phyloP scores from a whole-genome alignment of 2,329 filamentous ascomycete genomes.

The Curvularia verruculosa region DNA sequence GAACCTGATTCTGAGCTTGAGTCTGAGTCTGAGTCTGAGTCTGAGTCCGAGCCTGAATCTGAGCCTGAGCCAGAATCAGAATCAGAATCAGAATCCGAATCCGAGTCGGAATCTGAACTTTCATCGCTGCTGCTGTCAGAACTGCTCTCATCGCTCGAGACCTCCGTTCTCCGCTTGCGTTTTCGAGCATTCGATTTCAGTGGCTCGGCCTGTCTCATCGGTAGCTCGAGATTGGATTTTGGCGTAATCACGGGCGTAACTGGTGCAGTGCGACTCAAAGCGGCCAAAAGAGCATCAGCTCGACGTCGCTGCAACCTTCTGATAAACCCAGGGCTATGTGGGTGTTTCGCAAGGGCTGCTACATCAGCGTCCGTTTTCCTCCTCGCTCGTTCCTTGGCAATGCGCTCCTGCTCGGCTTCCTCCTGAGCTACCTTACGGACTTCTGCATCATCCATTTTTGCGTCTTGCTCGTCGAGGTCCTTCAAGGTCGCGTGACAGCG shows the following conservation, averaged over 20 bases:
- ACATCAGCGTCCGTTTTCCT: constrained; percentile 40
- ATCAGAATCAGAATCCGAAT: constrained; percentile 10
- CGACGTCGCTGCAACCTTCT: constrained; percentile 43
- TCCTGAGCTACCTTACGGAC: constrained; percentile 47
- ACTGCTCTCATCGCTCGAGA: constrained; percentile 44
- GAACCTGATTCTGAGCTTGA: no score
- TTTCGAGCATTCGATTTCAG: constrained; percentile 26
- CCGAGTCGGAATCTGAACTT: constrained; percentile 24
- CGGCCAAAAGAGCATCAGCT: constrained; percentile 39
- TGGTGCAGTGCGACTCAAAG: constrained; percentile 37
- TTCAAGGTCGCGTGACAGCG: constrained; percentile 67
- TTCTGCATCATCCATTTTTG: constrained; percentile 45
- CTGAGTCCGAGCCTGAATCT: no score
- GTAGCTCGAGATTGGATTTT: constrained; percentile 22
- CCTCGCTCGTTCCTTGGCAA: constrained; percentile 41
- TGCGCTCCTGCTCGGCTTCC: constrained; percentile 44
- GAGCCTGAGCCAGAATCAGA: background rate
- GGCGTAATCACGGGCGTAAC: constrained; percentile 23
- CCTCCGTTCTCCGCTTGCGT: constrained; percentile 37
- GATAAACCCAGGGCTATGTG: constrained; percentile 39
- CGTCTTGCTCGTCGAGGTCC: constrained; percentile 53
- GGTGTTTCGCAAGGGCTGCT: constrained; percentile 31
- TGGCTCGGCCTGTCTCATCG: constrained; percentile 22
- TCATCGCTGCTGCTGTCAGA: constrained; percentile 40
- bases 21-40: constrained; percentile 8